A percentile compares a stretch with the other conserved stretches of the same genome.
phyloP scores from a whole-genome alignment of 768 basidiomycete species.

The Boletus sp. region DNA sequence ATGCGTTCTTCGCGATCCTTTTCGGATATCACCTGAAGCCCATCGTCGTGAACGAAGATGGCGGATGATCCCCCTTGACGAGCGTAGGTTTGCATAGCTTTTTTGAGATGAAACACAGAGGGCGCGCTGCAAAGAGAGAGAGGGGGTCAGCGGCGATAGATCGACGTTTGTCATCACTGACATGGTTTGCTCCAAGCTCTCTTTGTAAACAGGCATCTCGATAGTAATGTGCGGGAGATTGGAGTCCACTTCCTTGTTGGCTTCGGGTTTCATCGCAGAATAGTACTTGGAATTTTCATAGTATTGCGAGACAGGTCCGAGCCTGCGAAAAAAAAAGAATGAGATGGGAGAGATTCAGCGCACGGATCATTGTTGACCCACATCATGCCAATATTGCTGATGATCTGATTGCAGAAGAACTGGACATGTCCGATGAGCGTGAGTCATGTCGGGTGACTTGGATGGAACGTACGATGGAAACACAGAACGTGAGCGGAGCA shows the following conservation, averaged over 20 bases:
- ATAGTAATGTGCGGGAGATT: conserved; percentile 73
- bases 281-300: conserved; percentile 84
- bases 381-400: conserved; percentile 65
- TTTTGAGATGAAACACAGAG: conserved; percentile 63
- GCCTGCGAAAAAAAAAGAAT: conserved; percentile 31
- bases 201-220: conserved; percentile 88
- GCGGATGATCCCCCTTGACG: conserved; percentile 58
- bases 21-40: conserved; percentile 47
- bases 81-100: conserved; percentile 62
- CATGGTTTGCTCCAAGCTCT: conserved; percentile 80
- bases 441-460: not conserved
- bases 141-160: not conserved
- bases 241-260: conserved; percentile 60
- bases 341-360: not conserved
- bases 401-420: conserved; percentile 74
- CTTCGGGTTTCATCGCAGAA: conserved; percentile 60
- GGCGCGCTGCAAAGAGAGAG: conserved; percentile 44
- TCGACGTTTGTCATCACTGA: conserved; percentile 37
- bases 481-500: conserved; percentile 69
- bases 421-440: conserved; percentile 25
- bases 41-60: conserved; percentile 62
- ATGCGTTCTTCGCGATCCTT: conserved; percentile 47
- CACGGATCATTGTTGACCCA: conserved; percentile 31
- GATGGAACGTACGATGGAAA: conserved; percentile 57
- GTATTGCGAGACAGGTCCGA: conserved; percentile 84